Evolutionary conservation across 2,329 filamentous ascomycete genomes (phyloP), one percentile per base, ranked within the genome.

Genomic region (Capronia coronata): DNA sequence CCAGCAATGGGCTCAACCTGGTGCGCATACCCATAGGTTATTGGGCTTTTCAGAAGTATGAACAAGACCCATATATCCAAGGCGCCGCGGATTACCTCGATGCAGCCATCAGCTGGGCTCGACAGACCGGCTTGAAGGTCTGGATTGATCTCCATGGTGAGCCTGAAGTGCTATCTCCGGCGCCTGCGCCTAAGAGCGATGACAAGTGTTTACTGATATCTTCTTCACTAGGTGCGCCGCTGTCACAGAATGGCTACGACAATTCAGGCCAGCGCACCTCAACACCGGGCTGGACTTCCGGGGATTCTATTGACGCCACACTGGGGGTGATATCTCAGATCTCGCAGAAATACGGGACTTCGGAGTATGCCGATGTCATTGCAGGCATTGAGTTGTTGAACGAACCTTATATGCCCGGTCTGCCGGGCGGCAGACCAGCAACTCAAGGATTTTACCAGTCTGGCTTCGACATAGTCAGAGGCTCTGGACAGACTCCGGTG

Each of bases 121-220:
- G 73, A 50, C 67, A 63, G 38, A 71, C 75, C 38, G 76, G 77
- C 2, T 63, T 86, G 42, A 82, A 82, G 61, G 78, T 85, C 35
- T 75, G 83, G 66, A 74, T 86, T 58, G 83, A 86, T 62, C 66
- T 86, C 18, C 83, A 86, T 61, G 82, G 77, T 22, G n/a, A n/a
- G n/a, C n/a, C n/a, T n/a, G n/a, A 22, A 47, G 38, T 25, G 18
- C 25, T 44, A 40, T 22, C 48, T 61, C 32, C 54, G 44, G 37
- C 22, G 10, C 39, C 11, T 32, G 11, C n/a, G 7, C 11, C 3
- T 32, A 11, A 27, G 23, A 5, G 23, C 23, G 10, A 27, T 3
- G 11, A 32, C 29, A 32, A 32, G 29, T n/a, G 11, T 32, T n/a
- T 3, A 32, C 34, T 37, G 34, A 37, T 16, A 19, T 18, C n/a